Percentiles rank a stretch among this genome's conserved stretches.
Conservation (phyloP, 2,329 filamentous ascomycete genomes). For the Scedosporium minutisporum region DNA sequence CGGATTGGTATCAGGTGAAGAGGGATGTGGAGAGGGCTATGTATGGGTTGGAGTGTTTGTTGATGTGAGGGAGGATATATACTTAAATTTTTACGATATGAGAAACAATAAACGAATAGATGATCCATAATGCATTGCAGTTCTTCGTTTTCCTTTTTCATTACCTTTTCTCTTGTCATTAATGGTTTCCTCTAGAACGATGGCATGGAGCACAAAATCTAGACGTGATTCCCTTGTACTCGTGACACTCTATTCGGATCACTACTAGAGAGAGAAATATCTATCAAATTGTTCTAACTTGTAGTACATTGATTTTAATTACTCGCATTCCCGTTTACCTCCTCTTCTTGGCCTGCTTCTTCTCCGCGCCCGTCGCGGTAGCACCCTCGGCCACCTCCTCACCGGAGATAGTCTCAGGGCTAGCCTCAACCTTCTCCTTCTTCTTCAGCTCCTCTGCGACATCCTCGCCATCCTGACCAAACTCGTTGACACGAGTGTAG, state of each 20-base stretch:
- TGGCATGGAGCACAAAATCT: too few species aligned
- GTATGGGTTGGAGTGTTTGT: constrained; percentile 81
- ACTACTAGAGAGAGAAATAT: too few species aligned
- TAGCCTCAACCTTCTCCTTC: constrained; percentile 27
- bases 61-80: constrained; percentile 56
- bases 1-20: constrained; percentile 90
- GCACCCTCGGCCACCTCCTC: constrained; percentile 18
- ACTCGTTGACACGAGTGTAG: constrained; percentile 89
- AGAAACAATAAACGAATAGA: background rate
- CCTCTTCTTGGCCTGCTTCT: constrained; percentile 33
- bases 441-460: constrained; percentile 42
- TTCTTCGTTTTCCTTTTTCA: too few species aligned
- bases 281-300: too few species aligned
- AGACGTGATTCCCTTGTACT: too few species aligned
- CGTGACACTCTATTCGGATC: too few species aligned
- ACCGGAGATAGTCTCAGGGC: constrained; percentile 24
- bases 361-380: constrained; percentile 41
- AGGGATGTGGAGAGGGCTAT: constrained; percentile 87
- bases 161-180: too few species aligned
- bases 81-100: background rate
- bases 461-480: constrained; percentile 95
- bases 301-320: too few species aligned
- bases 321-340: constrained; percentile 18
- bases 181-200: too few species aligned
- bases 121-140: background rate